phyloP scores from a whole-genome alignment of 2,329 filamentous ascomycete genomes.

The Tympanopsis confertula region DNA sequence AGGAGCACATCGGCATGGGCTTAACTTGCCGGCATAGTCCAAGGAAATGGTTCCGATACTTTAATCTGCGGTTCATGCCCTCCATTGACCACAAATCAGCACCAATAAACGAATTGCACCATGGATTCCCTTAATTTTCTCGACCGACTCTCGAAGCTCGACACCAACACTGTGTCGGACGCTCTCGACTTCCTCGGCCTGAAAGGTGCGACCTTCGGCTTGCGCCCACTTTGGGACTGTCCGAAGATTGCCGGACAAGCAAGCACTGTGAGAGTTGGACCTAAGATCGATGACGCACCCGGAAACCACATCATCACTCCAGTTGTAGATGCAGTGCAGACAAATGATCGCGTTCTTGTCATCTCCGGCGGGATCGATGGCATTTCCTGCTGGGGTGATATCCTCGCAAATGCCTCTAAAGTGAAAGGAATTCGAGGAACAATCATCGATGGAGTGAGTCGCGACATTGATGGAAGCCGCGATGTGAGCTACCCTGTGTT shows the following conservation, averaged over 20 bases:
- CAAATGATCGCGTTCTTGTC: slow-evolving; percentile 5
- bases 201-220: slow-evolving; percentile 7
- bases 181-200: slow-evolving; percentile 9
- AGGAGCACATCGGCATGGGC: no score
- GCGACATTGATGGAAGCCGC: slow-evolving; percentile 18
- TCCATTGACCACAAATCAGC: no score
- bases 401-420: slow-evolving; percentile 9
- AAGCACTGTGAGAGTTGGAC: slow-evolving; percentile 7
- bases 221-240: slow-evolving; percentile 8
- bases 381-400: slow-evolving; percentile 9
- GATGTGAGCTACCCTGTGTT: slow-evolving; percentile 18
- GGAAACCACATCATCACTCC: slow-evolving; percentile 5
- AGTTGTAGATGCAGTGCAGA: slow-evolving; percentile 5
- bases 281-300: slow-evolving; percentile 2
- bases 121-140: no score
- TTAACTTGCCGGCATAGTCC: no score
- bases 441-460: slow-evolving; percentile 17
- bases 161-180: slow-evolving; percentile 10
- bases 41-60: no score
- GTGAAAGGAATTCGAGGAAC: slow-evolving; percentile 14
- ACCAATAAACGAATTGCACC: no score
- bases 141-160: slow-evolving; percentile 6
- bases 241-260: slow-evolving; percentile 9
- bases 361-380: slow-evolving; percentile 7
- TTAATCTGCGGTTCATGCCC: no score